Evolutionary conservation across 1,284 basidiomycete genomes (phyloP), one percentile per base, ranked within the genome.

Genomic region (Ustilago tritici): DNA sequence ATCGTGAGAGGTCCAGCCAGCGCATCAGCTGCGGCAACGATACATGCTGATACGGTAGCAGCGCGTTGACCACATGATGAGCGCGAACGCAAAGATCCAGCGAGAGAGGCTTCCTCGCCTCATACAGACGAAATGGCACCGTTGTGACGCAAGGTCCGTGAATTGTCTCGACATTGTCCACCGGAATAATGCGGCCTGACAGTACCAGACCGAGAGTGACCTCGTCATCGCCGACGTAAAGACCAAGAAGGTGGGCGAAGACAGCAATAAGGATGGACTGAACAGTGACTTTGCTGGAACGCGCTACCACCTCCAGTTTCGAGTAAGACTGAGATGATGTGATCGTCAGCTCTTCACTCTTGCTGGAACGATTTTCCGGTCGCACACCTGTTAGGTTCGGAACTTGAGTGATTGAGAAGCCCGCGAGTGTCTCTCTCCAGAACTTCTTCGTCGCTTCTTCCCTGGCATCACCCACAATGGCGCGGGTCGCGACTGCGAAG

Each of bases 131-230:
- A 53, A 85, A 76, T 3, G 83, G 83, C 23, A 83, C 79, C 11
- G 82, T 82, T 2, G 81, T 82, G 15, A 83, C 70, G 50, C 80
- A 81, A 19, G 84, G 84, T 17, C 84, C 84, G 41, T 84, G 84
- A 10, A 83, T 67, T 3, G 61, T 32, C 17, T 76, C 79, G 47
- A 79, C 65, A 7, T 49, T 55, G 6, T 74, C 72, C 3, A 75
- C 61, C 1, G 67, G 56, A 38, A 80, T 49, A n/a, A 62, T 73
- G 35, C 82, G 75, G 6, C 84, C 84, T 11, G 76, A 74, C 8
- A 84, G 69, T 1, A 85, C 84, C 6, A 85, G 70, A 12, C 84
- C 84, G 4, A 85, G 57, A 1, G 74, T 76, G 15, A 78, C 67
- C 31, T 80, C 74, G 17, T 69, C 64, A 52, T 82, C 81, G 28